Percentiles rank a stretch among this genome's conserved stretches.
Conservation (phyloP, 2,329 filamentous ascomycete genomes). For the Penicillium sp. region DNA sequence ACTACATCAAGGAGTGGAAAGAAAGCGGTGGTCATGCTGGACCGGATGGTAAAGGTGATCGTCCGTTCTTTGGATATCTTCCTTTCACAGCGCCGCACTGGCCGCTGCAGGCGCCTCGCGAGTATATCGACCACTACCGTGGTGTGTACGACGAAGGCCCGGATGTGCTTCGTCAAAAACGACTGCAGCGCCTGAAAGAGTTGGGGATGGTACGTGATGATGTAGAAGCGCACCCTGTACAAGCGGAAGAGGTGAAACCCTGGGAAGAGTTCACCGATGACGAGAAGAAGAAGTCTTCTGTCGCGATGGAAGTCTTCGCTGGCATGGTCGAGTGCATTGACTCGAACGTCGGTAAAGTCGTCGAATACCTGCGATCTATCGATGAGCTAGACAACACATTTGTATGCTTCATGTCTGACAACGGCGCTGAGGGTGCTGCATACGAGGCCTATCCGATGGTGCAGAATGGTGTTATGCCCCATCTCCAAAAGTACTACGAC, state of each 20-base stretch:
- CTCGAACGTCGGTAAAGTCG: constrained; percentile 59
- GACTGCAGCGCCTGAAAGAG: constrained; percentile 58
- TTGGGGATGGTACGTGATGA: constrained; percentile 57
- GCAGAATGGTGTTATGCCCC: constrained; percentile 54
- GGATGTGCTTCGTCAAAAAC: constrained; percentile 54
- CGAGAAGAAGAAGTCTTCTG: constrained; percentile 43
- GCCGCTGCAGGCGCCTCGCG: constrained; percentile 61
- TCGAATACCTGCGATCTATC: constrained; percentile 56
- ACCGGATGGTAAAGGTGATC: constrained; percentile 28
- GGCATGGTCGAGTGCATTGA: constrained; percentile 67
- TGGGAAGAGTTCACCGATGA: constrained; percentile 39
- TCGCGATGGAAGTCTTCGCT: constrained; percentile 64
- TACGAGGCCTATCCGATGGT: constrained; percentile 62
- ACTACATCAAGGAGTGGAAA: constrained; percentile 55
- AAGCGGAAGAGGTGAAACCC: constrained; percentile 47
- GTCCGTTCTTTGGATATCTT: constrained; percentile 61
- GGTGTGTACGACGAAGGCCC: constrained; percentile 64
- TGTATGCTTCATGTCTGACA: constrained; percentile 65
- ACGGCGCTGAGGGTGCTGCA: constrained; percentile 61
- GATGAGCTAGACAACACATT: constrained; percentile 66
- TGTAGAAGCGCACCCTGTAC: constrained; percentile 41
- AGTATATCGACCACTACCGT: constrained; percentile 58
- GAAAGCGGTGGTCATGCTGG: constrained; percentile 28
- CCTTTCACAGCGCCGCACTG: constrained; percentile 66
- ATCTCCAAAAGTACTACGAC: constrained; percentile 59